These are phyloP conservation scores for Mucor mucedo DNA, from an alignment of 371 early-diverging fungal genomes.

Conservation along the genomic window DNA sequence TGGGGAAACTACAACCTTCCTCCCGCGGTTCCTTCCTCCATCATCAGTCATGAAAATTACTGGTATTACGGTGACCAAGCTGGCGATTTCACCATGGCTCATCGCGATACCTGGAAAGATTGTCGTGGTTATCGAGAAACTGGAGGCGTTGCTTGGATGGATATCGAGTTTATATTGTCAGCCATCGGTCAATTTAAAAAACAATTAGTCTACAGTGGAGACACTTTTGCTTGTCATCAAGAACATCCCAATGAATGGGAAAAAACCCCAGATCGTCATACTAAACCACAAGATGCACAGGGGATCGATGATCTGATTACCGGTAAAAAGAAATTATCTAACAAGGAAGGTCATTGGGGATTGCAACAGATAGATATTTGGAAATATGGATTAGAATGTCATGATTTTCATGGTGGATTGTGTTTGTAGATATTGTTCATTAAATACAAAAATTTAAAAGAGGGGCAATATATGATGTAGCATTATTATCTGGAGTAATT, in stretches of 20 bases:
- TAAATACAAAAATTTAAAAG: not conserved
- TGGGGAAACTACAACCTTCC: conserved; percentile 45
- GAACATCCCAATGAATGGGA: conserved; percentile 51
- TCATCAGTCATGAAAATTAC: conserved; percentile 35
- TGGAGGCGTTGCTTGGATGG: conserved; percentile 53
- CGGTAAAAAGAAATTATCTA: conserved; percentile 32
- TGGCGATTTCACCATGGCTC: conserved; percentile 54
- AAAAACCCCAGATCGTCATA: conserved; percentile 35
- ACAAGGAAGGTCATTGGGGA: conserved; percentile 47
- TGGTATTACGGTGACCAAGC: conserved; percentile 44
- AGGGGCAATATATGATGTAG: too few species aligned
- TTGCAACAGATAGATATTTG: conserved; percentile 46
- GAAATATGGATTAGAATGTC: conserved; percentile 43
- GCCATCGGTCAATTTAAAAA: conserved; percentile 44
- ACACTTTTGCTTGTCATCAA: conserved; percentile 49
- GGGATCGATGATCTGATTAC: conserved; percentile 32
- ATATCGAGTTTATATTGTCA: conserved; percentile 51
- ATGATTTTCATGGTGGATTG: conserved; percentile 44
- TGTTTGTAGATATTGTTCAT: conserved; percentile 7
- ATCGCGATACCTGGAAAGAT: conserved; percentile 50
- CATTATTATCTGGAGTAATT: too few species aligned
- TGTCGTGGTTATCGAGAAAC: conserved; percentile 48
- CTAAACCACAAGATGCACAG: conserved; percentile 8
- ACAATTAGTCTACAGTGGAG: conserved; percentile 37
- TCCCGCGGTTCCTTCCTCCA: conserved; percentile 4